A percentile compares a stretch with the other conserved stretches of the same genome.
These are phyloP conservation scores for Aspergillus hiratsukae DNA, from an alignment of 2,329 filamentous ascomycete genomes.

Conservation along the genomic window DNA sequence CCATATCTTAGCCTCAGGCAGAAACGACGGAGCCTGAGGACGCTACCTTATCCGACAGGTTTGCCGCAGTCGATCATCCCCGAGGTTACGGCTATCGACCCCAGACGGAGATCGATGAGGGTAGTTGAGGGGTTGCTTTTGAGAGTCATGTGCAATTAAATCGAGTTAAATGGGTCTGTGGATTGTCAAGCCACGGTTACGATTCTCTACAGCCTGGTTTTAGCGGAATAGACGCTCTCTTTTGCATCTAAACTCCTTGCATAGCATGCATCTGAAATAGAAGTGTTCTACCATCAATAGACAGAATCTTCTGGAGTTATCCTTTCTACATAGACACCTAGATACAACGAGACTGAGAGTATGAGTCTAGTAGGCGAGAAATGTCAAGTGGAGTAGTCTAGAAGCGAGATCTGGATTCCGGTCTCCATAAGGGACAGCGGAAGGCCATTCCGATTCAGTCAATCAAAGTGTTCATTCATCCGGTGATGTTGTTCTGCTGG, in stretches of 20 bases:
- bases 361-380: neutral
- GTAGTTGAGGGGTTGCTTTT: neutral
- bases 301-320: neutral
- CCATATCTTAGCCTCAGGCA: neutral
- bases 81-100: conserved; percentile 11
- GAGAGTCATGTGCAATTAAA: neutral
- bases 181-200: neutral
- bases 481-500: neutral
- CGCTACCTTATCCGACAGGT: conserved; percentile 18
- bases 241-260: neutral
- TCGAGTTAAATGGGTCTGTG: neutral
- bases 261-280: neutral
- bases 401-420: neutral
- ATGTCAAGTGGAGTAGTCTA: neutral
- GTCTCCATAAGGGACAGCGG: neutral
- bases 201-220: no score
- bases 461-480: neutral
- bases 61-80: conserved; percentile 10
- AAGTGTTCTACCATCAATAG: neutral
- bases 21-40: conserved; percentile 10
- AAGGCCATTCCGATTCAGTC: neutral
- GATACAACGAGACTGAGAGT: neutral
- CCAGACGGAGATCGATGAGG: neutral
- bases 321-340: neutral
- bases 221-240: no score